Conservation (phyloP, 1,139 yeast species). For the Hansenula anomala region DNA sequence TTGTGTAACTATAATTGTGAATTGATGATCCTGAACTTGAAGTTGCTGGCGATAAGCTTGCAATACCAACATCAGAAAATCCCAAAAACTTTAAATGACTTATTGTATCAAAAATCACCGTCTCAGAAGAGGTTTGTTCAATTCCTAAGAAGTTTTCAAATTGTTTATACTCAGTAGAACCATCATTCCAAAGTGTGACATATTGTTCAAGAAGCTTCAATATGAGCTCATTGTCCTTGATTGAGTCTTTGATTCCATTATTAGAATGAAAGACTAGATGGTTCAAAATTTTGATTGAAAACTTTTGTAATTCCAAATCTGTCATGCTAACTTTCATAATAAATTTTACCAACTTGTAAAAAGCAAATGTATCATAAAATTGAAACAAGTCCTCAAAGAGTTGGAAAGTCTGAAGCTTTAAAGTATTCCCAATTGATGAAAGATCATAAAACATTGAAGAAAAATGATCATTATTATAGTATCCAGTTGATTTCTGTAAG, state of each 20-base stretch:
- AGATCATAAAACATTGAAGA: slow-evolving; percentile 16
- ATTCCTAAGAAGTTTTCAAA: slow-evolving; percentile 16
- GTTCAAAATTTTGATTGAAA: slow-evolving; percentile 27
- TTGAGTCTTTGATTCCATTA: slow-evolving; percentile 11
- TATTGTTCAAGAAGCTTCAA: slow-evolving; percentile 22
- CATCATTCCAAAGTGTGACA: slow-evolving; percentile 30
- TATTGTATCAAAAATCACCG: slow-evolving; percentile 4
- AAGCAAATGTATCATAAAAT: slow-evolving; percentile 34
- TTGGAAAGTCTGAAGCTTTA: slow-evolving; percentile 18
- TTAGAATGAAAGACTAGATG: slow-evolving; percentile 28
- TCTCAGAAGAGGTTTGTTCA: slow-evolving; percentile 12
- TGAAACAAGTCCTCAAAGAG: slow-evolving; percentile 22
- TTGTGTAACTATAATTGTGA: not conserved
- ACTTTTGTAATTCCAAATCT: slow-evolving; percentile 26
- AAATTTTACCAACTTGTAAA: slow-evolving; percentile 32
- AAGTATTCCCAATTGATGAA: slow-evolving; percentile 10
- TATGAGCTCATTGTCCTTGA: slow-evolving; percentile 22
- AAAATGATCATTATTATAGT: slow-evolving; percentile 8
- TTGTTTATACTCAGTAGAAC: slow-evolving; percentile 16
- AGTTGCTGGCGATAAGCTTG: slow-evolving; percentile 2
- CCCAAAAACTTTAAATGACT: slow-evolving; percentile 3
- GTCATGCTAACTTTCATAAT: slow-evolving; percentile 24
- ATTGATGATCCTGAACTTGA: slow-evolving; percentile 8
- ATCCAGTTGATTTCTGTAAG: slow-evolving; percentile 10
- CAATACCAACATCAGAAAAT: not conserved